phyloP scores from a whole-genome alignment of 345 rosid genomes.

The Lagerstroemia speciosa region DNA sequence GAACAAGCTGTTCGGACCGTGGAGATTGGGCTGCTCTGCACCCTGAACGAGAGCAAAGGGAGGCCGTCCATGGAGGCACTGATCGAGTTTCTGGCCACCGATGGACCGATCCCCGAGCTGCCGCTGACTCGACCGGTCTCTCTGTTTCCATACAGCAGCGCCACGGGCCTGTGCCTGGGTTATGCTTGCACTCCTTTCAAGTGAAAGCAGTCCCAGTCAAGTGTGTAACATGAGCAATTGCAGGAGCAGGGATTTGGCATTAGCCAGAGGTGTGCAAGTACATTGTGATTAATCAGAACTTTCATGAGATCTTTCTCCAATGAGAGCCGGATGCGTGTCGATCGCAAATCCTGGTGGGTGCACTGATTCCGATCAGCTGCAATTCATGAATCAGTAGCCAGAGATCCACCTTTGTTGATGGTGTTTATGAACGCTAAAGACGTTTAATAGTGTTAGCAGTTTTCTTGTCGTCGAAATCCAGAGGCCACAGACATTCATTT shows the following conservation, averaged over 20 bases:
- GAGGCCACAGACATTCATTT: too few species aligned
- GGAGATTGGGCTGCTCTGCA: slow-evolving; percentile 34
- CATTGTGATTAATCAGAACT: too few species aligned
- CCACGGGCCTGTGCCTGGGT: slow-evolving; percentile 25
- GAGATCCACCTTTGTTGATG: too few species aligned
- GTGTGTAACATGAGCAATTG: background rate
- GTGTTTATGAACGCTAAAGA: too few species aligned
- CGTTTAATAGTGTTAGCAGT: too few species aligned
- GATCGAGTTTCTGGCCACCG: slow-evolving; percentile 22
- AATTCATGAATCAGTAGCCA: too few species aligned
- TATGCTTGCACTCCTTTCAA: slow-evolving; percentile 35
- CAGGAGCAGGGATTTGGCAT: background rate
- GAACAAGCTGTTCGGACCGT: slow-evolving; percentile 32
- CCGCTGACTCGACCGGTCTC: slow-evolving; percentile 29
- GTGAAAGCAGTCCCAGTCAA: slow-evolving; percentile 9
- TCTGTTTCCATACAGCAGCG: slow-evolving; percentile 37
- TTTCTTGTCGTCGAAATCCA: too few species aligned
- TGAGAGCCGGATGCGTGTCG: too few species aligned
- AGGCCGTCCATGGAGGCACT: slow-evolving; percentile 36
- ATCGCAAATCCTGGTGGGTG: too few species aligned
- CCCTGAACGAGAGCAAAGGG: slow-evolving; percentile 36
- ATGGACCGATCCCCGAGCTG: slow-evolving; percentile 23
- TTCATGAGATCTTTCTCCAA: too few species aligned
- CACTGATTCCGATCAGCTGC: too few species aligned
- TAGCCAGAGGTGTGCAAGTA: too few species aligned